Percentiles rank a stretch among this genome's conserved stretches.
These are phyloP conservation scores for Pichia paraexigua DNA, from an alignment of 805 yeast genomes.

Conservation along the genomic window DNA sequence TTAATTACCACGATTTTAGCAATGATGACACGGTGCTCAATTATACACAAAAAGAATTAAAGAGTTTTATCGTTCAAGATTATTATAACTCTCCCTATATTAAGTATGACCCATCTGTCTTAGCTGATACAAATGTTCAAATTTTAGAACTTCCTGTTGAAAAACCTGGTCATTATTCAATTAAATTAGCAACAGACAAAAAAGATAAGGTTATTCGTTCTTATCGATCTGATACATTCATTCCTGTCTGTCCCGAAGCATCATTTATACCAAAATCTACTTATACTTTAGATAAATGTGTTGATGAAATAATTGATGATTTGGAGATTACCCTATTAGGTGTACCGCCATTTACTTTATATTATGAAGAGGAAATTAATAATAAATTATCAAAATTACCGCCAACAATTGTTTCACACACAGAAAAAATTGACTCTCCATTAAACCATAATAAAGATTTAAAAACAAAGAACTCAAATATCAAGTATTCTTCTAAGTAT, in stretches of 20 bases:
- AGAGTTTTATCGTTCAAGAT: slow-evolving; percentile 25
- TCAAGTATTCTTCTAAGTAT: slow-evolving; percentile 22
- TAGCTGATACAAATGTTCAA: slow-evolving; percentile 35
- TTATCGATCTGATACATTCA: slow-evolving; percentile 50
- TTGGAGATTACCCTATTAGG: slow-evolving; percentile 53
- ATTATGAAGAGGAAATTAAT: slow-evolving; percentile 41
- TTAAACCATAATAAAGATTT: slow-evolving; percentile 28
- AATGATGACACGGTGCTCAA: slow-evolving; percentile 40
- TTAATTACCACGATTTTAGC: slow-evolving; percentile 52
- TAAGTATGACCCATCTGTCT: slow-evolving; percentile 13
- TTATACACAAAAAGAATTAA: slow-evolving; percentile 51
- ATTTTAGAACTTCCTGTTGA: slow-evolving; percentile 59
- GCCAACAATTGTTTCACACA: slow-evolving; percentile 35
- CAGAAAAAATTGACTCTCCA: slow-evolving; percentile 40
- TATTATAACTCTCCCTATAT: slow-evolving; percentile 15
- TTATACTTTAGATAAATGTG: slow-evolving; percentile 47
- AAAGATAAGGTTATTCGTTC: slow-evolving; percentile 49
- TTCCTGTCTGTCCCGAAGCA: slow-evolving; percentile 77
- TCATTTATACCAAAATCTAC: slow-evolving; percentile 27
- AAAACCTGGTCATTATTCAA: slow-evolving; percentile 70
- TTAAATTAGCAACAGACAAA: slow-evolving; percentile 57
- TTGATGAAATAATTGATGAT: slow-evolving; percentile 38
- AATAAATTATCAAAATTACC: slow-evolving; percentile 25
- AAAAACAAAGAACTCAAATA: not conserved
- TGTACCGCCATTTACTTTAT: slow-evolving; percentile 65